Evolutionary conservation across 1,284 basidiomycete species (phyloP).

Genomic region (Lignosus rhinocerotis): DNA sequence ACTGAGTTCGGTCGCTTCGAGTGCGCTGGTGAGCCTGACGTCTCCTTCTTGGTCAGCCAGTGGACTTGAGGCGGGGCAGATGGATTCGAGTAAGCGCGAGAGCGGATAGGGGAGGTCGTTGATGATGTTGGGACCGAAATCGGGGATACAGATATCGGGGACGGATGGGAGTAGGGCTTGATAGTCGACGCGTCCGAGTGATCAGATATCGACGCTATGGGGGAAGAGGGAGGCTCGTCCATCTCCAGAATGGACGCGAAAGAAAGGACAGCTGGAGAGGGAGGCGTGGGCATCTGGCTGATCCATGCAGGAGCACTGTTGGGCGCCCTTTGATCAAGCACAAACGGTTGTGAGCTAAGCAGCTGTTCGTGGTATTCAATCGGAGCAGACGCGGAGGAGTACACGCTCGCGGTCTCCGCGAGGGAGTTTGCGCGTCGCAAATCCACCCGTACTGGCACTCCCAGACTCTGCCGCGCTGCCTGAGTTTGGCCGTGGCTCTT

Average conservation of each 20-base stretch:
- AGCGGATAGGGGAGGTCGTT: slow-evolving; percentile 1
- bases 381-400: slow-evolving; percentile 41
- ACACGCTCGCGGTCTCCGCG: slow-evolving; percentile 38
- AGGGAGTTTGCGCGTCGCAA: slow-evolving; percentile 23
- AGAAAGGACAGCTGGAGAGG: slow-evolving; percentile 7
- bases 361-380: slow-evolving; percentile 31
- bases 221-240: background rate
- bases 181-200: background rate
- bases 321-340: slow-evolving; percentile 13
- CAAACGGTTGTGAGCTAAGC: slow-evolving; percentile 22
- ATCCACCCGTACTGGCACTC: slow-evolving; percentile 1
- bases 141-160: slow-evolving; percentile 2
- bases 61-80: slow-evolving; percentile 12
- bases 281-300: slow-evolving; percentile 13
- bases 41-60: slow-evolving; percentile 12
- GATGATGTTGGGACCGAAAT: slow-evolving; percentile 3
- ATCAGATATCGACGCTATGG: background rate
- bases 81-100: slow-evolving; percentile 11
- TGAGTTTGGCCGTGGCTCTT: slow-evolving; percentile 5
- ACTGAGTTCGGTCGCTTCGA: slow-evolving; percentile 8
- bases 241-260: background rate
- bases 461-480: slow-evolving; percentile 9
- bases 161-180: slow-evolving; percentile 6
- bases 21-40: background rate
- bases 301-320: slow-evolving; percentile 16